Evolutionary conservation across 2,329 filamentous ascomycete species (phyloP).

Genomic region (Parascedosporium putredinis): DNA sequence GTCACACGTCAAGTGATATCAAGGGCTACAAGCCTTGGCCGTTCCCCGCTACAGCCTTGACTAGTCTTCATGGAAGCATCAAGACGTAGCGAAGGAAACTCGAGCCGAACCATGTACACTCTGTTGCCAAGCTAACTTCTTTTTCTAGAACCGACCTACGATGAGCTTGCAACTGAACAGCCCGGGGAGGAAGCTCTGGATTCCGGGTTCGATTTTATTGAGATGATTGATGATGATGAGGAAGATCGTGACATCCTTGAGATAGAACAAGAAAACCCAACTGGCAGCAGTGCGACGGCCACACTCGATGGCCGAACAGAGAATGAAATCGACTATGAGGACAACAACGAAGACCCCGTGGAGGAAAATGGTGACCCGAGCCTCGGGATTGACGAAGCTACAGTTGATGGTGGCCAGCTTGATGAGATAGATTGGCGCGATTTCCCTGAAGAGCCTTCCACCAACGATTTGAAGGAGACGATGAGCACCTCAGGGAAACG

Average conservation of each 20-base stretch:
- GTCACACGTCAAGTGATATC: not conserved
- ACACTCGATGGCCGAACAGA: conserved; percentile 7
- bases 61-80: too few species aligned
- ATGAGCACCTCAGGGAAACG: conserved; percentile 13
- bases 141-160: not conserved
- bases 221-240: conserved; percentile 5
- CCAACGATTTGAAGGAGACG: not conserved
- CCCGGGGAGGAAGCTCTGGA: not conserved
- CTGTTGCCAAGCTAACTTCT: not conserved
- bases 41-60: too few species aligned
- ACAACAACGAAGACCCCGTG: too few species aligned
- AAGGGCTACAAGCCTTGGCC: too few species aligned
- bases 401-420: not conserved
- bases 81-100: not conserved
- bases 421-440: conserved; percentile 19
- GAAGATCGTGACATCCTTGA: conserved; percentile 7
- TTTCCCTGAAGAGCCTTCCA: conserved; percentile 12
- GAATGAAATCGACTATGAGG: conserved; percentile 9
- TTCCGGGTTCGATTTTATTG: conserved; percentile 6
- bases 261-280: conserved; percentile 9
- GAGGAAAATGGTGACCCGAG: not conserved
- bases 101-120: not conserved
- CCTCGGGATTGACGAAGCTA: not conserved
- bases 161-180: not conserved
- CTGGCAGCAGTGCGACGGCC: conserved; percentile 9